Percentiles rank a stretch among this genome's conserved stretches.
Conservation (phyloP, 768 basidiomycete species). For the Pleurotus citrinopileatus region DNA sequence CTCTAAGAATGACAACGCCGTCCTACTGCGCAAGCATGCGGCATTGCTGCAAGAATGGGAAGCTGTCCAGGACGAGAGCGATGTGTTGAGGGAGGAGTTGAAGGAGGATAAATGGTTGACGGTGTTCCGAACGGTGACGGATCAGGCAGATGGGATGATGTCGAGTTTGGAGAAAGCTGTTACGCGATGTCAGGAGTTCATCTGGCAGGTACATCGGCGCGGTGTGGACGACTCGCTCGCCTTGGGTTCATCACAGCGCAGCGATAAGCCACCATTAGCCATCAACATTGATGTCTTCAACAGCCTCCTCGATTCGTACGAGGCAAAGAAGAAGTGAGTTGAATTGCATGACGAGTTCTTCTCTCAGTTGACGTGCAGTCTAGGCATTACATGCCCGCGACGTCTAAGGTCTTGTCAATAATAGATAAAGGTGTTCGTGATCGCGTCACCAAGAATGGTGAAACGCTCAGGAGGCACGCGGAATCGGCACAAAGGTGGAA, state of each 20-base stretch:
- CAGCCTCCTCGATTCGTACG: constrained; percentile 70
- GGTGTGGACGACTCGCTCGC: constrained; percentile 47
- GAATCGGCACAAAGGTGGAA: constrained; percentile 89
- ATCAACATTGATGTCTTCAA: constrained; percentile 62
- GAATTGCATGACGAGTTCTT: constrained; percentile 8
- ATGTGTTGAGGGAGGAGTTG: constrained; percentile 83
- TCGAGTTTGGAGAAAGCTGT: constrained; percentile 91
- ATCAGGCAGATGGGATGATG: constrained; percentile 99
- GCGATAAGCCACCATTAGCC: constrained; percentile 41
- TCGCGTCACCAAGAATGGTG: constrained; percentile 94
- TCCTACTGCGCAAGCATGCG: constrained; percentile 71
- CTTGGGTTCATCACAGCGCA: constrained; percentile 41
- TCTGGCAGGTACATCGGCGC: constrained; percentile 73
- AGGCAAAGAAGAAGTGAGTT: constrained; percentile 82
- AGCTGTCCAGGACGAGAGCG: constrained; percentile 72
- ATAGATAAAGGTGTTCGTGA: constrained; percentile 94
- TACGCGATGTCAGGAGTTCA: constrained; percentile 89
- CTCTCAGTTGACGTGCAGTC: constrained; percentile 11
- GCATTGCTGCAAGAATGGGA: constrained; percentile 79
- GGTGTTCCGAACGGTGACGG: constrained; percentile 89
- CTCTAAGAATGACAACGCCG: constrained; percentile 34
- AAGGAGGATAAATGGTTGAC: constrained; percentile 98
- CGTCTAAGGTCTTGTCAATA: constrained; percentile 87
- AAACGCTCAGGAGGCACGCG: constrained; percentile 84
- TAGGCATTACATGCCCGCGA: constrained; percentile 94